phyloP scores from a whole-genome alignment of 352 stramenopile species.

The Thalassiosira pacifica region DNA sequence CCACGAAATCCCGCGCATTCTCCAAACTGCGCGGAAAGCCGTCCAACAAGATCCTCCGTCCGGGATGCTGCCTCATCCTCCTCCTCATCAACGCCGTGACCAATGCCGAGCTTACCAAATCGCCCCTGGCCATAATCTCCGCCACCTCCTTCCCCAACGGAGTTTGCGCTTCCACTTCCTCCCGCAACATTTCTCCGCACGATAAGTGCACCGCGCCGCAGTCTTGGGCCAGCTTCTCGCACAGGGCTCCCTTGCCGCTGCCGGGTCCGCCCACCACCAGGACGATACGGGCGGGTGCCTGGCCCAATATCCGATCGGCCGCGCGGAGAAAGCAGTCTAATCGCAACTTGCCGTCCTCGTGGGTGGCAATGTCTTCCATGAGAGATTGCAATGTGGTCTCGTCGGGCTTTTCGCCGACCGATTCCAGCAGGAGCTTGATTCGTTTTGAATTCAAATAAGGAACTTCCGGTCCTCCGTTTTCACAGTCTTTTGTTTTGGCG shows the following conservation, averaged over 20 bases:
- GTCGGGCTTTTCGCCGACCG: conserved; percentile 71
- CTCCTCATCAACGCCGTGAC: conserved; percentile 93
- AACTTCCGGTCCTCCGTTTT: too few species aligned
- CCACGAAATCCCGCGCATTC: conserved; percentile 91
- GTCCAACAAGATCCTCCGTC: conserved; percentile 94
- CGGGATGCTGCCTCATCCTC: conserved; percentile 90
- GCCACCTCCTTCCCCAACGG: conserved; percentile 90
- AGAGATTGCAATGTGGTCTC: conserved; percentile 65
- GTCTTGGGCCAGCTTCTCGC: conserved; percentile 90
- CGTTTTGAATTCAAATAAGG: conserved; percentile 62
- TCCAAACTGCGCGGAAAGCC: conserved; percentile 94
- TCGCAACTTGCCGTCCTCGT: conserved; percentile 63
- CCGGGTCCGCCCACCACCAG: conserved; percentile 95
- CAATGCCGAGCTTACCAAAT: conserved; percentile 95
- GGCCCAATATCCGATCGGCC: conserved; percentile 72
- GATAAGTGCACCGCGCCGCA: conserved; percentile 95
- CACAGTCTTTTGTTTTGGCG: conserved; percentile 48
- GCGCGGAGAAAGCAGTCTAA: conserved; percentile 71
- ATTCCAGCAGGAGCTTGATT: conserved; percentile 61
- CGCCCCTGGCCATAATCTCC: conserved; percentile 95
- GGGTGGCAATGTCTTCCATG: conserved; percentile 65
- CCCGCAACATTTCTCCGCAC: conserved; percentile 93
- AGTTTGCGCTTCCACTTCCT: conserved; percentile 88
- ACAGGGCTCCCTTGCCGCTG: conserved; percentile 95
- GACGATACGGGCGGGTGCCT: conserved; percentile 87